Evolutionary conservation across 1,284 basidiomycete species (phyloP).

Genomic region (Irpex lacteus): DNA sequence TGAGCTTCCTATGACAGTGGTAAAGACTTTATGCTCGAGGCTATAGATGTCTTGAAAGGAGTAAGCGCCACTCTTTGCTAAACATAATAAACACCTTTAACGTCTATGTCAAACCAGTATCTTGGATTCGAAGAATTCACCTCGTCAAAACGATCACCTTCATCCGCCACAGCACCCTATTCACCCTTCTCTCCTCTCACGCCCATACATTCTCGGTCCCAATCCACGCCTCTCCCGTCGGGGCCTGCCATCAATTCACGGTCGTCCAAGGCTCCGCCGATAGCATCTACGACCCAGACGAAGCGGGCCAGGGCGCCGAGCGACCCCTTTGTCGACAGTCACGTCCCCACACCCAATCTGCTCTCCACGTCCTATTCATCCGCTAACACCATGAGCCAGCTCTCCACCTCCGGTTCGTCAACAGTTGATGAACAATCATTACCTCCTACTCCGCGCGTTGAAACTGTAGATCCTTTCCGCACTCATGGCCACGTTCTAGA

Average conservation of each 20-base stretch:
- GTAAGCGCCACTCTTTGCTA: conserved; percentile 40
- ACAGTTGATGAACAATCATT: conserved; percentile 39
- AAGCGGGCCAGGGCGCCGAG: conserved; percentile 71
- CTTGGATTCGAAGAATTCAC: conserved; percentile 62
- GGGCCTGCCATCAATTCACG: conserved; percentile 32
- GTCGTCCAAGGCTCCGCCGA: conserved; percentile 34
- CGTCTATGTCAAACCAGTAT: conserved; percentile 23
- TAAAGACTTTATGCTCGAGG: conserved; percentile 82
- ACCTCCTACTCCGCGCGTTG: conserved; percentile 33
- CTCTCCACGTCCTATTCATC: conserved; percentile 60
- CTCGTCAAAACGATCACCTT: conserved; percentile 40
- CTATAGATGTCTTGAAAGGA: conserved; percentile 78
- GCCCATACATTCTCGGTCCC: conserved; percentile 48
- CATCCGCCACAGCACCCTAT: conserved; percentile 31
- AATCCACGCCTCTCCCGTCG: conserved; percentile 50
- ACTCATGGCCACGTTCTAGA: conserved; percentile 32
- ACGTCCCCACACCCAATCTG: conserved; percentile 30
- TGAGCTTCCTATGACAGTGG: conserved; percentile 45
- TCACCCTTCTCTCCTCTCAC: conserved; percentile 33
- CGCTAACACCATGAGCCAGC: conserved; percentile 36
- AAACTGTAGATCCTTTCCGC: conserved; percentile 34
- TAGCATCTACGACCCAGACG: conserved; percentile 40
- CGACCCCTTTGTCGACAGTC: conserved; percentile 74
- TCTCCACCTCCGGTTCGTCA: conserved; percentile 28
- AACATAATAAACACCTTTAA: conserved; percentile 5